These are phyloP conservation scores for Phytophthora fragariaefolia DNA, from an alignment of 352 stramenopile species.

Conservation along the genomic window DNA sequence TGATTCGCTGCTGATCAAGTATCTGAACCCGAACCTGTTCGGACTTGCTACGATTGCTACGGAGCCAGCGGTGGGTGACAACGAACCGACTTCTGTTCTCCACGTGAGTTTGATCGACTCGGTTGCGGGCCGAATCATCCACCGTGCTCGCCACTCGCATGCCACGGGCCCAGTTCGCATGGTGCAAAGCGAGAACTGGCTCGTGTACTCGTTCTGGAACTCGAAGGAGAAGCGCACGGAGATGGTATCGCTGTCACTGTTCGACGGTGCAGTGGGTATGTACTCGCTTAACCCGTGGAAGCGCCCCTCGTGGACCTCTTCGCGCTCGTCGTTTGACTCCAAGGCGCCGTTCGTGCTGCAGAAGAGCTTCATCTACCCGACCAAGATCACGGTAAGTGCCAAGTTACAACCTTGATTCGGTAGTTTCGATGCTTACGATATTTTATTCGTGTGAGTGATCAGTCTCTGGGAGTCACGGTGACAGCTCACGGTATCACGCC, in stretches of 20 bases:
- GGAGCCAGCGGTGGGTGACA: constrained; percentile 46
- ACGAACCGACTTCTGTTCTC: constrained; percentile 55
- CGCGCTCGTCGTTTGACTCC: constrained; percentile 93
- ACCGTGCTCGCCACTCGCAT: constrained; percentile 90
- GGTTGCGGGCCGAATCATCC: constrained; percentile 93
- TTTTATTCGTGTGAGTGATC: too few species aligned
- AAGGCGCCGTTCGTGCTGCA: constrained; percentile 92
- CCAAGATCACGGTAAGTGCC: constrained; percentile 74
- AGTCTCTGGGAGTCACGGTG: constrained; percentile 92
- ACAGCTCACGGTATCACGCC: constrained; percentile 95
- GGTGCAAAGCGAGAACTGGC: constrained; percentile 95
- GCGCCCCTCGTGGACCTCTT: constrained; percentile 86
- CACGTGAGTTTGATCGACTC: constrained; percentile 95
- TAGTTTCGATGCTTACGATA: constrained; percentile 10
- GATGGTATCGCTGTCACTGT: constrained; percentile 89
- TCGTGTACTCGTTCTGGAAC: constrained; percentile 98
- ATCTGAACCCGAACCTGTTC: constrained; percentile 97
- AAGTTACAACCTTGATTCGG: not conserved
- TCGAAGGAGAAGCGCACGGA: constrained; percentile 86
- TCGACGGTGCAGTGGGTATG: constrained; percentile 96
- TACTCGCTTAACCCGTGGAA: constrained; percentile 96
- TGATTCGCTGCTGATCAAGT: constrained; percentile 97
- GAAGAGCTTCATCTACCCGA: constrained; percentile 95
- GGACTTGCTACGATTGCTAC: constrained; percentile 88
- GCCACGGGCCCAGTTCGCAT: constrained; percentile 72